phyloP scores from a whole-genome alignment of 352 stramenopile species.

The Blastocystis sp. region DNA sequence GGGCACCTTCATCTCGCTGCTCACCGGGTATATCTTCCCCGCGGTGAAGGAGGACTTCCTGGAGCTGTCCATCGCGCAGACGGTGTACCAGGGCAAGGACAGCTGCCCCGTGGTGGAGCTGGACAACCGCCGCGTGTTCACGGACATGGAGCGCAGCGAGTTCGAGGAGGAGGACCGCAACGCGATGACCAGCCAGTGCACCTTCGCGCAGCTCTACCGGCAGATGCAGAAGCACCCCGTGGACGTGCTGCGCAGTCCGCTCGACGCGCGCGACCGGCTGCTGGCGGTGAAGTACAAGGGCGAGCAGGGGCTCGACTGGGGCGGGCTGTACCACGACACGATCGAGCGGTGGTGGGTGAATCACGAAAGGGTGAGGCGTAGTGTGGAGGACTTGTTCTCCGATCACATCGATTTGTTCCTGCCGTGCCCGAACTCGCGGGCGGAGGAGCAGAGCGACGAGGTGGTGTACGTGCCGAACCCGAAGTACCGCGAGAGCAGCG shows the following conservation, averaged over 20 bases:
- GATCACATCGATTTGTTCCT: constrained; percentile 66
- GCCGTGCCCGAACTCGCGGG: constrained; percentile 25
- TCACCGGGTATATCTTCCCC: constrained; percentile 63
- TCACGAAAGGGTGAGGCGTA: background rate
- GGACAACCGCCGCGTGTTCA: constrained; percentile 65
- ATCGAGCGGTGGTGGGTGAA: constrained; percentile 54
- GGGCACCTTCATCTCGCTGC: constrained; percentile 8
- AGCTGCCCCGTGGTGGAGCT: constrained; percentile 45
- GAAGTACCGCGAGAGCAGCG: constrained; percentile 71
- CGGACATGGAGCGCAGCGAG: constrained; percentile 53
- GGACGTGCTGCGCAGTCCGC: constrained; percentile 16
- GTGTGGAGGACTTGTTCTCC: constrained; percentile 56
- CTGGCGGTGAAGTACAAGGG: constrained; percentile 71
- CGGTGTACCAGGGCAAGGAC: constrained; percentile 54
- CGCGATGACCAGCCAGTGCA: constrained; percentile 40
- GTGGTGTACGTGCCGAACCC: constrained; percentile 84
- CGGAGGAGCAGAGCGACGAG: constrained; percentile 77
- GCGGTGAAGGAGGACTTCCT: constrained; percentile 59
- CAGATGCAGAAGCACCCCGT: constrained; percentile 45
- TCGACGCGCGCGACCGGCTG: constrained; percentile 67
- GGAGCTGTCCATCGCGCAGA: constrained; percentile 66
- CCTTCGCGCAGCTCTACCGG: constrained; percentile 68
- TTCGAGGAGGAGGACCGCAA: constrained; percentile 1
- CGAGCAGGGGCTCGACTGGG: constrained; percentile 71
- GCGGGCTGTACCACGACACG: constrained; percentile 70